A percentile compares a stretch with the other conserved stretches of the same genome.
Evolutionary conservation across 1,284 basidiomycete genomes (phyloP).

Genomic region (Rhodotorula glutinis): DNA sequence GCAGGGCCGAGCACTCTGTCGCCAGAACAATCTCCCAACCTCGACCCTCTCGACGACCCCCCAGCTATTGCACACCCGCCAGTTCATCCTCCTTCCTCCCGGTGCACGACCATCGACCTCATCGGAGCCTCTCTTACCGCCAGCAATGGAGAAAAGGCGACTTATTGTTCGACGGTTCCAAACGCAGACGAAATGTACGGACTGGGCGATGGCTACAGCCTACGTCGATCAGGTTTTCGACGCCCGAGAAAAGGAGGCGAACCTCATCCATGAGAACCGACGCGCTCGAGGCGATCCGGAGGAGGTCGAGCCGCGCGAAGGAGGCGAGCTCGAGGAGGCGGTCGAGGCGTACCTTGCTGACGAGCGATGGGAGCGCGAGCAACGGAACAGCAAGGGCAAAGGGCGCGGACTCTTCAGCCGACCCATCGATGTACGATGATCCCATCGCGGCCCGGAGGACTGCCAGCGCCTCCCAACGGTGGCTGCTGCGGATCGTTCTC

Average conservation of each 20-base stretch:
- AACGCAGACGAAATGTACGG: constrained; percentile 23
- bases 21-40: constrained; percentile 62
- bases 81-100: constrained; percentile 57
- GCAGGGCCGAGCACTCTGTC: constrained; percentile 61
- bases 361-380: constrained; percentile 34
- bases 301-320: constrained; percentile 14
- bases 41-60: constrained; percentile 67
- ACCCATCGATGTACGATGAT: background rate
- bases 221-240: constrained; percentile 30
- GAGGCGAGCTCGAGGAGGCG: constrained; percentile 37
- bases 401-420: constrained; percentile 13
- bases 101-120: constrained; percentile 42
- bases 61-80: constrained; percentile 67
- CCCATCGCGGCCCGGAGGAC: too few relatives aligned
- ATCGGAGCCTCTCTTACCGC: constrained; percentile 16
- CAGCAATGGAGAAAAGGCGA: constrained; percentile 18
- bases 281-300: constrained; percentile 1
- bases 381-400: constrained; percentile 20
- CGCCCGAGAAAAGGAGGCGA: constrained; percentile 18
- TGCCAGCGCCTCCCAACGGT: too few relatives aligned
- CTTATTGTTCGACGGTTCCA: constrained; percentile 37
- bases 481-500: too few relatives aligned
- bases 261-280: constrained; percentile 14
- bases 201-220: constrained; percentile 29
- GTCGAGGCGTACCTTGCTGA: constrained; percentile 18